These are phyloP conservation scores for Fusarium musae DNA, from an alignment of 2,329 filamentous ascomycete species.

Conservation along the genomic window DNA sequence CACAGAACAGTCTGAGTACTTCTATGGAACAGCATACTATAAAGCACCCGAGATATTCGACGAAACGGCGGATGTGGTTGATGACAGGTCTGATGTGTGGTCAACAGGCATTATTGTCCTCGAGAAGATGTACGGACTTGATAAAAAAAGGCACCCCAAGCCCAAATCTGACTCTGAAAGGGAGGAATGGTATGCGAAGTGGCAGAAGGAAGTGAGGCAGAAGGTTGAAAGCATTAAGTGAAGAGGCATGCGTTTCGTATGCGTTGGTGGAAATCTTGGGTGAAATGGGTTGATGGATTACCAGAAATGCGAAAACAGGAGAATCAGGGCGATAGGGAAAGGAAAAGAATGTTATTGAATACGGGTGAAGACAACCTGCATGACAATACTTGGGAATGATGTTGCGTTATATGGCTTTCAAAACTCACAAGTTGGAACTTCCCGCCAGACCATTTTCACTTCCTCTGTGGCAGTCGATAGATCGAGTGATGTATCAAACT, in stretches of 20 bases:
- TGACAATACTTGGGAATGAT: not conserved
- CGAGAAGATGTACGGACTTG: not conserved
- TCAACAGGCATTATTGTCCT: not conserved
- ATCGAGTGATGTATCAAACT: rapidly evolving
- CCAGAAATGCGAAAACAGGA: not conserved
- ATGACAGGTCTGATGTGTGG: not conserved
- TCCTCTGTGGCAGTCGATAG: not conserved
- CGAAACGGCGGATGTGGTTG: rapidly evolving
- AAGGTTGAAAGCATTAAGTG: not conserved
- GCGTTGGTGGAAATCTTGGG: not conserved
- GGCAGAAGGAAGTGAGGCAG: not conserved
- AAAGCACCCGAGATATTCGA: not conserved
- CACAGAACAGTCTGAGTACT: not conserved
- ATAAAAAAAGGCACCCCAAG: not conserved
- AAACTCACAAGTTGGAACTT: not conserved
- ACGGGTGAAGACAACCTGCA: no score
- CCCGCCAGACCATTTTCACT: not conserved
- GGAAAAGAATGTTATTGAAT: not conserved
- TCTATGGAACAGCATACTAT: not conserved
- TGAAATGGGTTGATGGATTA: not conserved
- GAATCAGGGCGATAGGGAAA: rapidly evolving
- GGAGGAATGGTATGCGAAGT: not conserved
- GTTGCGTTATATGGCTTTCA: not conserved
- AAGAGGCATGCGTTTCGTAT: not conserved
- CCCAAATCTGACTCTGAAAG: not conserved